Percentiles rank a stretch among this genome's conserved stretches.
These are phyloP conservation scores for Xylaria flabelliformis DNA, from an alignment of 495 filamentous ascomycete genomes.

Conservation along the genomic window DNA sequence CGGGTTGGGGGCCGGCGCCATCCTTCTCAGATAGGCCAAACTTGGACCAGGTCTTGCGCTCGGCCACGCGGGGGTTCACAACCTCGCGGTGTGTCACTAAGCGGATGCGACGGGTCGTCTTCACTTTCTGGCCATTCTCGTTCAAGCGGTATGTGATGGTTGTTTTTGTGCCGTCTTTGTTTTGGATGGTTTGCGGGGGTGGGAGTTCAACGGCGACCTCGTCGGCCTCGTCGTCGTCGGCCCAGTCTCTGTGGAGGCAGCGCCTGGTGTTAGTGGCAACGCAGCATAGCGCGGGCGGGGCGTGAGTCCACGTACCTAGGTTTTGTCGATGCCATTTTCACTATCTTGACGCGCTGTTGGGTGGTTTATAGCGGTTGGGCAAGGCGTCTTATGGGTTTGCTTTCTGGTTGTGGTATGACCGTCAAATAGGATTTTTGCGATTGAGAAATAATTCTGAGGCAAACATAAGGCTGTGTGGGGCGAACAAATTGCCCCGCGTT, in stretches of 20 bases:
- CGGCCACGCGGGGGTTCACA: constrained; percentile 95
- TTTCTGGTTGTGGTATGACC: not conserved
- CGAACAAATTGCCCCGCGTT: constrained; percentile 21
- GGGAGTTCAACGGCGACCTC: constrained; percentile 83
- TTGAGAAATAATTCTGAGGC: constrained; percentile 28
- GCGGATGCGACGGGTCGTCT: constrained; percentile 92
- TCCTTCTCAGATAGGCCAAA: constrained; percentile 78
- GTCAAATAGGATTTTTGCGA: constrained; percentile 28
- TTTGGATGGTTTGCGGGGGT: constrained; percentile 81
- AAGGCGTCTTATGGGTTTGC: not conserved
- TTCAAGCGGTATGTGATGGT: constrained; percentile 88
- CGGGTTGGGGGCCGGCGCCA: constrained; percentile 70
- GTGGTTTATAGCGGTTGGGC: not conserved
- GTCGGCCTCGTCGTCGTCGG: constrained; percentile 91
- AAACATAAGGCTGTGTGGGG: constrained; percentile 26
- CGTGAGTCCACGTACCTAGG: constrained; percentile 17
- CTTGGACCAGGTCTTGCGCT: constrained; percentile 89
- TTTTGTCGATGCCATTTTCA: constrained; percentile 29
- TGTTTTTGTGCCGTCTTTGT: constrained; percentile 98
- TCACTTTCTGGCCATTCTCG: constrained; percentile 93
- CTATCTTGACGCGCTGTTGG: not conserved
- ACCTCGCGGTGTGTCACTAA: constrained; percentile 86
- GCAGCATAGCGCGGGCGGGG: not conserved
- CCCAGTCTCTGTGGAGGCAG: constrained; percentile 71
- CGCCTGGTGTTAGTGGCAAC: not conserved